Percentiles rank a stretch among this genome's conserved stretches.
Evolutionary conservation across 345 rosid genomes (phyloP).

Genomic region (Salix exigua): DNA sequence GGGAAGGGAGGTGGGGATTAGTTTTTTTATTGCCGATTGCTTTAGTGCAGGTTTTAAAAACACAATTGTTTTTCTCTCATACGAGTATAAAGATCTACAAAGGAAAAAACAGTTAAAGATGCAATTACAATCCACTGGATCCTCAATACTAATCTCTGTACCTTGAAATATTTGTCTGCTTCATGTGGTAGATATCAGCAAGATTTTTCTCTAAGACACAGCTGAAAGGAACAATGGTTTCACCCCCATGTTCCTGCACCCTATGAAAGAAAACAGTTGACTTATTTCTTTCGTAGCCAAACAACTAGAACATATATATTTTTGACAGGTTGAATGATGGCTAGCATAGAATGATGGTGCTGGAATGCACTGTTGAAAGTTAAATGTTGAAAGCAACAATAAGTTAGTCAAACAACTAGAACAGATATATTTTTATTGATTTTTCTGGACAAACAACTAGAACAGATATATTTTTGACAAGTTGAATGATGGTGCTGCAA

Average conservation of each 20-base stretch:
- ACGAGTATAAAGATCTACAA: neutral
- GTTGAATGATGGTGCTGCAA: too few relatives aligned
- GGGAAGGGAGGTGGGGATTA: too few relatives aligned
- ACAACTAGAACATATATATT: too few relatives aligned
- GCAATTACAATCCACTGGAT: neutral
- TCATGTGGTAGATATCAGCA: conserved; percentile 74
- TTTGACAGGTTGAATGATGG: too few relatives aligned
- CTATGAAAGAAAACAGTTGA: conserved; percentile 31
- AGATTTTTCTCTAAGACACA: conserved; percentile 70
- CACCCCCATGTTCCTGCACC: conserved; percentile 99
- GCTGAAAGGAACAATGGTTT: conserved; percentile 90
- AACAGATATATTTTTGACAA: too few relatives aligned
- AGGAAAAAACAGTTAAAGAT: neutral
- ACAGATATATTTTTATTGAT: too few relatives aligned
- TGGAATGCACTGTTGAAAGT: too few relatives aligned
- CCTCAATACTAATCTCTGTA: conserved; percentile 68
- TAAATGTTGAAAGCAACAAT: too few relatives aligned
- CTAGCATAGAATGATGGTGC: too few relatives aligned
- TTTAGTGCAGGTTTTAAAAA: neutral
- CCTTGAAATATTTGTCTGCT: conserved; percentile 79
- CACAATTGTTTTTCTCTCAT: neutral
- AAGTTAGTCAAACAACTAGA: too few relatives aligned
- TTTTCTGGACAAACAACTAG: too few relatives aligned
- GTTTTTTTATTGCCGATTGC: too few relatives aligned
- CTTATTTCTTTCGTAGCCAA: neutral